phyloP scores from a whole-genome alignment of 2,329 filamentous ascomycete genomes.

The Aspergillus ochraceus region DNA sequence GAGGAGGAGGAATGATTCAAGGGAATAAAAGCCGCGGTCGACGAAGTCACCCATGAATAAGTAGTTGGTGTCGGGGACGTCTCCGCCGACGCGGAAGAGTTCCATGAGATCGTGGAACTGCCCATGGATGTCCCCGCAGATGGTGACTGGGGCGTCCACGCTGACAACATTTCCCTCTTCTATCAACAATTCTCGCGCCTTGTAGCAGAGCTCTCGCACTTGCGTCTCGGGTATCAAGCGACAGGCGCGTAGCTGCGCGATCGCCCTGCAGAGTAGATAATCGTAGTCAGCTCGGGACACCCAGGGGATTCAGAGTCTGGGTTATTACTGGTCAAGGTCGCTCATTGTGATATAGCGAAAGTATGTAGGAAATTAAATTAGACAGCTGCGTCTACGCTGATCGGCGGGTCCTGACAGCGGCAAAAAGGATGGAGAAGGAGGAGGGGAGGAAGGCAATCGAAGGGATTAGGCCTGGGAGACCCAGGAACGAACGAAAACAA shows the following conservation, averaged over 20 bases:
- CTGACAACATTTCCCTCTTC: slow-evolving; percentile 97
- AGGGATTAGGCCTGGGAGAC: slow-evolving; percentile 8
- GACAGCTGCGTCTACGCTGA: slow-evolving; percentile 4
- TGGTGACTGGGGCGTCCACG: slow-evolving; percentile 92
- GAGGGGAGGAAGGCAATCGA: slow-evolving; percentile 10
- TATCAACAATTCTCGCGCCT: slow-evolving; percentile 91
- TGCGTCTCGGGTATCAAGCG: slow-evolving; percentile 93
- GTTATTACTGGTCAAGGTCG: slow-evolving; percentile 79
- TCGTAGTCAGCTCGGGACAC: slow-evolving; percentile 1
- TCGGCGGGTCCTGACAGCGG: slow-evolving; percentile 19
- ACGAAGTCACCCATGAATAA: slow-evolving; percentile 99
- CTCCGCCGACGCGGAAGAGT: slow-evolving; percentile 87
- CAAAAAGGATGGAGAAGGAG: slow-evolving; percentile 9
- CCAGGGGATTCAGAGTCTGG: not conserved
- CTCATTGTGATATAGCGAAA: slow-evolving; percentile 63
- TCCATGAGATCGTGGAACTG: slow-evolving; percentile 98
- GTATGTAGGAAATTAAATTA: slow-evolving; percentile 2
- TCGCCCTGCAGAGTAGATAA: slow-evolving; percentile 63
- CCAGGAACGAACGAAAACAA: slow-evolving; percentile 10
- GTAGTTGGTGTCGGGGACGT: slow-evolving; percentile 94
- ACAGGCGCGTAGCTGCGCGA: slow-evolving; percentile 91
- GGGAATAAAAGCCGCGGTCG: slow-evolving; percentile 95
- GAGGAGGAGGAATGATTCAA: slow-evolving; percentile 93
- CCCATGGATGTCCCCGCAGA: slow-evolving; percentile 95
- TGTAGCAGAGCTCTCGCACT: slow-evolving; percentile 96